Evolutionary conservation across 176 grass and related monocot species (phyloP).

Genomic region (Pontederia crassipes): DNA sequence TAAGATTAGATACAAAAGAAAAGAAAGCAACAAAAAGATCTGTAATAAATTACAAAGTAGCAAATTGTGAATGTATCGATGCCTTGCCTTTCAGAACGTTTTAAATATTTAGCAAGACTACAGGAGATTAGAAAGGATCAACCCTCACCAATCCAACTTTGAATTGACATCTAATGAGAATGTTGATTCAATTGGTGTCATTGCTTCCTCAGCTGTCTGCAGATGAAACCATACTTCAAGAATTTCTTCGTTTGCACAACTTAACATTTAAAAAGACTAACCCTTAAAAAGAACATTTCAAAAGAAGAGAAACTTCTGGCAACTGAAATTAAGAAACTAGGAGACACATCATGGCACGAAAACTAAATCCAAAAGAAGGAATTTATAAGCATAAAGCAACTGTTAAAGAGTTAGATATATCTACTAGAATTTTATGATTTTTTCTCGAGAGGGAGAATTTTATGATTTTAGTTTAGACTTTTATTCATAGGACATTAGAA

Average conservation of each 20-base stretch:
- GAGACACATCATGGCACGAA: neutral
- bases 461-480: too few relatives aligned
- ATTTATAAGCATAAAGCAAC: neutral
- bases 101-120: conserved; percentile 1
- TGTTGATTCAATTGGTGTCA: conserved; percentile 99
- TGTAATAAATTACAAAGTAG: too few relatives aligned
- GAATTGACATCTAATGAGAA: conserved; percentile 99
- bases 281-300: neutral
- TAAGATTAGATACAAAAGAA: too few relatives aligned
- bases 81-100: neutral
- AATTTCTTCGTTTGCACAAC: conserved; percentile 8
- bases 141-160: conserved; percentile 91
- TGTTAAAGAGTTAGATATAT: too few relatives aligned
- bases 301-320: neutral
- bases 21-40: too few relatives aligned
- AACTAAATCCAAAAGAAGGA: neutral
- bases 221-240: conserved; percentile 18
- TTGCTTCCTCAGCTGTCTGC: conserved; percentile 96
- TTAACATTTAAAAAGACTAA: neutral
- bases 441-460: too few relatives aligned
- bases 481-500: too few relatives aligned
- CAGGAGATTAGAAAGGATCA: neutral
- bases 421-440: too few relatives aligned
- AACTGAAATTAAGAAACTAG: neutral
- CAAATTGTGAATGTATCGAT: too few relatives aligned